Percentiles rank a stretch among this genome's conserved stretches.
Evolutionary conservation across 148 eudicot species (phyloP).

Genomic region (Vaccinium darrowii): DNA sequence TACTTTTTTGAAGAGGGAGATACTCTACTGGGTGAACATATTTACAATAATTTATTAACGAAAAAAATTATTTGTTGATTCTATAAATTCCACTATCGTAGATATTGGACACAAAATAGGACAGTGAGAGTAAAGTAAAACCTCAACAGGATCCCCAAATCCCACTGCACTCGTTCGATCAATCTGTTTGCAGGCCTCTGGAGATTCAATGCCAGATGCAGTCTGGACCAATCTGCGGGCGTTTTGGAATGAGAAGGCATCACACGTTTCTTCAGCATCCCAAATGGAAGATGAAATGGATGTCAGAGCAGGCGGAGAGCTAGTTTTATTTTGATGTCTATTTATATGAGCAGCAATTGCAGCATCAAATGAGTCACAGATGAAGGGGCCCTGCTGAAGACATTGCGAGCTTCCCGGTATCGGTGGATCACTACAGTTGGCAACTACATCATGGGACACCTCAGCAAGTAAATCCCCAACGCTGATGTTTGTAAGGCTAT

Average conservation of each 20-base stretch:
- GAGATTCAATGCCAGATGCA: conserved; percentile 26
- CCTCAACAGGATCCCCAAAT: conserved; percentile 42
- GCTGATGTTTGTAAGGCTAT: conserved; percentile 78
- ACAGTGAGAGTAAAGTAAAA: conserved; percentile 14
- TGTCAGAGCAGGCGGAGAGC: conserved; percentile 31
- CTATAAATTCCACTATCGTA: neutral
- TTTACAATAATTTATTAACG: neutral
- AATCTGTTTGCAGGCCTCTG: conserved; percentile 23
- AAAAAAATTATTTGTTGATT: neutral
- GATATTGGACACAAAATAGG: neutral
- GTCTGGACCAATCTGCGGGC: conserved; percentile 24
- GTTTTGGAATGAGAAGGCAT: conserved; percentile 78
- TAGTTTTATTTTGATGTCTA: conserved; percentile 50
- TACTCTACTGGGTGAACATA: neutral
- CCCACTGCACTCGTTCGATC: conserved; percentile 27
- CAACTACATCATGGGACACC: conserved; percentile 34
- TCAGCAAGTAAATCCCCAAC: conserved; percentile 67
- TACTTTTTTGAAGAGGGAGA: neutral
- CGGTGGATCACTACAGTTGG: conserved; percentile 37
- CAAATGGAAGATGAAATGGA: conserved; percentile 60
- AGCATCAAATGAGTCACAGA: conserved; percentile 93
- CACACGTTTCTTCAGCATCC: conserved; percentile 99
- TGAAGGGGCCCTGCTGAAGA: conserved; percentile 54
- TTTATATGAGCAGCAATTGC: conserved; percentile 94
- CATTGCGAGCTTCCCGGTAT: conserved; percentile 33